Evolutionary conservation across 2,329 filamentous ascomycete species (phyloP), one percentile per base, ranked within the genome.

Genomic region (Aspergillus oerlinghausenensis): DNA sequence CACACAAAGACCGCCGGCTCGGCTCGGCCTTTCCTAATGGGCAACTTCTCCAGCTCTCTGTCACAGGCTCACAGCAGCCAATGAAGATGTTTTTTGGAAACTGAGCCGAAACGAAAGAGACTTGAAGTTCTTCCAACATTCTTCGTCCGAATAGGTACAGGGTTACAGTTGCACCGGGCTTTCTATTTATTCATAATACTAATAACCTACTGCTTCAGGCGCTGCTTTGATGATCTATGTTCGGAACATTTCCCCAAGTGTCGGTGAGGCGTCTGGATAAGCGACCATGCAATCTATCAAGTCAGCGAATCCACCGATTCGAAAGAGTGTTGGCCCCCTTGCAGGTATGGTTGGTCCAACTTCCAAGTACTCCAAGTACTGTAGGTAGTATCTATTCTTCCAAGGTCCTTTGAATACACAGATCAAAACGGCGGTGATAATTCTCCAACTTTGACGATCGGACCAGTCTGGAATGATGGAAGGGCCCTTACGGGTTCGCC

Each of bases 1-100:
- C 26, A 43, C 40, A 43, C 40, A 43, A 43, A 43, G n/a, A 23
- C 29, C 43, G 56, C 53, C 56, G 56, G 54, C 48, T 53, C 54
- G 56, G 56, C 45, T 49, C 54, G 51, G 51, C 40, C 40, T 43
- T 43, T 23, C 32, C 14, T 38, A 10, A 21, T 43, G n/a, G 17
- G 40, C 6, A 17, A 23, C 3, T 21, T 6, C n/a, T 21, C 40
- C 5, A 17, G 32, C 5, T 35, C 9, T 43, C 40, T 43, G 3
- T 43, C 40, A 43, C 32, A 35, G 32, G 32, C 32, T 35, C 32
- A 35, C n/a, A 43, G 40, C n/a, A 43, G 40, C 40, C 21, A 19
- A 8, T 43, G 8, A 21, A 43, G 40, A 43, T 21, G 40, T 9
- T 43, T 8, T 10, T 43, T 43, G 40, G 9, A 11, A 43, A n/a